Conservation (phyloP, 2,329 filamentous ascomycete species). For the Cordyceps tenuipes region DNA sequence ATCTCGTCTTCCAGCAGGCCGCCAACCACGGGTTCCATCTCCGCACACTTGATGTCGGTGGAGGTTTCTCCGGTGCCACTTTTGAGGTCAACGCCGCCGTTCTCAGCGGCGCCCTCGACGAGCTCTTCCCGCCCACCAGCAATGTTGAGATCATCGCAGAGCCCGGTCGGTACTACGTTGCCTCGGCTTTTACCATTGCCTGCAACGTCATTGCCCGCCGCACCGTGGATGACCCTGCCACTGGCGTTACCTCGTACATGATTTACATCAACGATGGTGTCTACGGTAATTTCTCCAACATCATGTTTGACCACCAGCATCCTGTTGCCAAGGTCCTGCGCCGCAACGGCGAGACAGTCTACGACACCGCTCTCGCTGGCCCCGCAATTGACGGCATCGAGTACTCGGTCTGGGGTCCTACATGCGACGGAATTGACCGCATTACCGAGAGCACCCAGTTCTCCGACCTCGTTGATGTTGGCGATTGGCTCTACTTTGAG, state of each 20-base stretch:
- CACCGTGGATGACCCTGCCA: constrained; percentile 65
- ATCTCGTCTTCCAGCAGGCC: constrained; percentile 81
- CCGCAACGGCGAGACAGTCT: constrained; percentile 47
- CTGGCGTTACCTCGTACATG: constrained; percentile 74
- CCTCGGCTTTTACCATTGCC: constrained; percentile 85
- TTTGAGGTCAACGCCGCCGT: constrained; percentile 86
- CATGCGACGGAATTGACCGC: constrained; percentile 94
- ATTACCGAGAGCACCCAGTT: constrained; percentile 78
- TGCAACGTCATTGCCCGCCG: constrained; percentile 95
- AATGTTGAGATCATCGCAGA: constrained; percentile 85
- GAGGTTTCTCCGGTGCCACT: constrained; percentile 82
- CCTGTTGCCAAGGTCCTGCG: constrained; percentile 76
- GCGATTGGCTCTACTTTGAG: constrained; percentile 98
- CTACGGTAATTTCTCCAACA: constrained; percentile 97
- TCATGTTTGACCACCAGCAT: constrained; percentile 98
- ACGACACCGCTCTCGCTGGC: constrained; percentile 45
- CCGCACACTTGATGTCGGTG: constrained; percentile 84
- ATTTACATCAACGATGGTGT: constrained; percentile 95
- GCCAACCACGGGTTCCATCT: constrained; percentile 67
- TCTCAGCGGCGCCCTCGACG: constrained; percentile 70
- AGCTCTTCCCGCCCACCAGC: constrained; percentile 69
- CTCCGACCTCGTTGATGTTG: constrained; percentile 70
- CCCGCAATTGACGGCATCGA: constrained; percentile 51
- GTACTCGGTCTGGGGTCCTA: constrained; percentile 97
- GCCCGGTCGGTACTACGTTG: constrained; percentile 93